phyloP scores from a whole-genome alignment of 257 asterid genomes.

The Coffea canephora region DNA sequence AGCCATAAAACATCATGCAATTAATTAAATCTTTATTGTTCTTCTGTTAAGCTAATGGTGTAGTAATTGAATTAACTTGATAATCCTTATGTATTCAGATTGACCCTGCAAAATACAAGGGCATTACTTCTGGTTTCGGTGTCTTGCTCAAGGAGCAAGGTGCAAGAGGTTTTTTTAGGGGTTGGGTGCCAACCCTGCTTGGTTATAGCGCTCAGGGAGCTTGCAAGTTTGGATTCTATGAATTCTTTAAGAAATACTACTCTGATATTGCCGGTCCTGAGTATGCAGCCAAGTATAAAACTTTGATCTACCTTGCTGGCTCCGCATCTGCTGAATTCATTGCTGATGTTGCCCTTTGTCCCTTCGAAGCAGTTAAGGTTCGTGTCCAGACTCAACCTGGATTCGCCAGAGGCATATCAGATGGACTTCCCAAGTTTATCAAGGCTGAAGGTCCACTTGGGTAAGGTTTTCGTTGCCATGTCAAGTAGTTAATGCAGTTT shows the following conservation, averaged over 20 bases:
- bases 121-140: conserved; percentile 60
- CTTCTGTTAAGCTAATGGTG: neutral
- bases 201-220: conserved; percentile 95
- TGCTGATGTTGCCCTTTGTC: conserved; percentile 82
- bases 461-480: conserved; percentile 27
- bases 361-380: conserved; percentile 82
- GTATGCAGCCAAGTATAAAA: conserved; percentile 71
- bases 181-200: conserved; percentile 81
- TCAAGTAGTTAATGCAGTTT: neutral
- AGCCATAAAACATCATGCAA: neutral
- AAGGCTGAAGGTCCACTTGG: conserved; percentile 66
- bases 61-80: neutral
- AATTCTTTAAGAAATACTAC: conserved; percentile 70
- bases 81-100: conserved; percentile 42
- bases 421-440: conserved; percentile 71
- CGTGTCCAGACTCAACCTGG: conserved; percentile 89
- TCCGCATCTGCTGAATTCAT: conserved; percentile 83
- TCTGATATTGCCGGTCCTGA: conserved; percentile 81
- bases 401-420: conserved; percentile 78
- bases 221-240: conserved; percentile 71
- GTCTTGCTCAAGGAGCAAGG: conserved; percentile 71
- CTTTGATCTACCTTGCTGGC: conserved; percentile 75
- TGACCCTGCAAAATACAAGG: conserved; percentile 74
- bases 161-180: conserved; percentile 58
- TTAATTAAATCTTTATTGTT: neutral